Conservation (phyloP, 2,329 filamentous ascomycete genomes). For the Alternaria sp. region DNA sequence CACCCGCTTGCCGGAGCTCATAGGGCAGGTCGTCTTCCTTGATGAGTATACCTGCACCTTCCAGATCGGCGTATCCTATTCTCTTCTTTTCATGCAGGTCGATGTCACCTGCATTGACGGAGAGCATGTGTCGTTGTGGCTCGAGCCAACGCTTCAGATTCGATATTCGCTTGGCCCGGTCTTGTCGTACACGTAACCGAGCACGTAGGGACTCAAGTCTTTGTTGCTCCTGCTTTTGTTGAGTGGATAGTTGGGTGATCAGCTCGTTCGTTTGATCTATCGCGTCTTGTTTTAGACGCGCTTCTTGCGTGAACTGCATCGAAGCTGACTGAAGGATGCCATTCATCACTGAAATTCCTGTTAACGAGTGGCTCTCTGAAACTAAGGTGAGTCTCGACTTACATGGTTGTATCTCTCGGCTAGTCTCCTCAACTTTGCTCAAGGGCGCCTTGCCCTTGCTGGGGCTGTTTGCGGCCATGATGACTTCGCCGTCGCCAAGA, state of each 20-base stretch:
- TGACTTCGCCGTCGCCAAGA: slow-evolving; percentile 43
- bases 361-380: slow-evolving; percentile 1
- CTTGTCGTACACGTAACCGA: slow-evolving; percentile 70
- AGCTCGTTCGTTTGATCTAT: slow-evolving; percentile 84
- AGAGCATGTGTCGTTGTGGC: slow-evolving; percentile 68
- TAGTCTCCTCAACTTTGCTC: slow-evolving; percentile 72
- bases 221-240: slow-evolving; percentile 79
- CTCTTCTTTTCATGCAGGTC: slow-evolving; percentile 54
- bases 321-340: slow-evolving; percentile 83
- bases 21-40: slow-evolving; percentile 39
- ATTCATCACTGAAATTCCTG: slow-evolving; percentile 69
- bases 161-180: slow-evolving; percentile 72
- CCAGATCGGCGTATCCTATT: slow-evolving; percentile 60
- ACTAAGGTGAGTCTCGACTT: slow-evolving; percentile 53
- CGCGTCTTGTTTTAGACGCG: slow-evolving; percentile 82
- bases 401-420: slow-evolving; percentile 82
- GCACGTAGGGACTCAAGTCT: slow-evolving; percentile 75
- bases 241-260: slow-evolving; percentile 80
- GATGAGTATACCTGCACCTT: slow-evolving; percentile 44
- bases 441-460: slow-evolving; percentile 50
- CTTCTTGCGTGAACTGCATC: slow-evolving; percentile 79
- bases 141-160: slow-evolving; percentile 81
- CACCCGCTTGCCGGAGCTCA: slow-evolving; percentile 39
- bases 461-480: slow-evolving; percentile 40
- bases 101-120: slow-evolving; percentile 52